Conservation (phyloP, 345 rosid genomes). For the Eucalyptus melliodora region DNA sequence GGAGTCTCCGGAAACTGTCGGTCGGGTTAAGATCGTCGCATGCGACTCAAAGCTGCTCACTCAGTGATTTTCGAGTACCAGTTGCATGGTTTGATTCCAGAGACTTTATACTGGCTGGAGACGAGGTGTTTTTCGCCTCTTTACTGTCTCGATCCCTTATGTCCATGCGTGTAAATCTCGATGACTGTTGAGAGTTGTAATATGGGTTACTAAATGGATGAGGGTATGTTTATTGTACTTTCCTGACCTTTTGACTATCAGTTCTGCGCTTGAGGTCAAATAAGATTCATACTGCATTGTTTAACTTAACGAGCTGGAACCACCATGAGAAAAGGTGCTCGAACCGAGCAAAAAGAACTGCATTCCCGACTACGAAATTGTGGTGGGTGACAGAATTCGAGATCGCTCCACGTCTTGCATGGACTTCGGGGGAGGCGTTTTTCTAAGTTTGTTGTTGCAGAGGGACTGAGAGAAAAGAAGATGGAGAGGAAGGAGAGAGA, state of each 20-base stretch:
- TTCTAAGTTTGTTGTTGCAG: not conserved
- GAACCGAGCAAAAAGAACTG: not conserved
- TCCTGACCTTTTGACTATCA: not conserved
- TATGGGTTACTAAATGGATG: not conserved
- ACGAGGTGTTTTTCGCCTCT: not conserved
- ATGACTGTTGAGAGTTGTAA: not conserved
- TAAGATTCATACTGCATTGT: not conserved
- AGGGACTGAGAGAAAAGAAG: not conserved
- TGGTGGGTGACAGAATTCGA: not conserved
- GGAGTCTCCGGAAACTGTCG: constrained; percentile 48
- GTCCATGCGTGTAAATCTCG: not conserved
- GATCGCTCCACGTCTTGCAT: not conserved
- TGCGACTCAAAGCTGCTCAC: constrained; percentile 93
- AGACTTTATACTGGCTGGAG: not conserved
- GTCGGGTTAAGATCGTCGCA: constrained; percentile 89
- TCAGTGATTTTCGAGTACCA: constrained; percentile 23
- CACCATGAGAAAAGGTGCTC: not conserved
- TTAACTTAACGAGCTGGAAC: not conserved
- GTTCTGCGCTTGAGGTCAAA: not conserved
- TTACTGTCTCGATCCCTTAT: not conserved
- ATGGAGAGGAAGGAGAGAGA: not conserved
- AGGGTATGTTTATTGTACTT: not conserved
- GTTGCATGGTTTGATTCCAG: not conserved
- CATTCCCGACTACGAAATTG: not conserved
- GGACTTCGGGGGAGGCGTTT: not conserved